Evolutionary conservation across 192 early-diverging fungal genomes (phyloP).

Genomic region (Umbelopsis vinacea): DNA sequence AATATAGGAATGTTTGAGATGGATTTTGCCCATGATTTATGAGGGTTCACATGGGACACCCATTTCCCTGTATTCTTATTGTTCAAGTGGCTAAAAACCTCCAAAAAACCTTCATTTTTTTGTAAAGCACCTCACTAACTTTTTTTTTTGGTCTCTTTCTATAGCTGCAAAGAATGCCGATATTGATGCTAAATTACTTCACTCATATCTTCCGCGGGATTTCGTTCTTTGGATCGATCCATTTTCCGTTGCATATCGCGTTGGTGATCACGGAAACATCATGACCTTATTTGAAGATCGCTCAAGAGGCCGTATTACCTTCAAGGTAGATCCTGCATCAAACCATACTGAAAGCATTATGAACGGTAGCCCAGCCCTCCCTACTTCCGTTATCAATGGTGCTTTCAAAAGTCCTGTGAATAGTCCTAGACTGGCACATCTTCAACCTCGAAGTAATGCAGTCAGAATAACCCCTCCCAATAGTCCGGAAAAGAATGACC

Average conservation of each 20-base stretch:
- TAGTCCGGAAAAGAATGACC: constrained; percentile 31
- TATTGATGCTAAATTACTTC: constrained; percentile 52
- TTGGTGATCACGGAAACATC: constrained; percentile 73
- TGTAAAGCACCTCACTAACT: not conserved
- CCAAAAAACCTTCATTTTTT: too few relatives aligned
- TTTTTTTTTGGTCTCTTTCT: constrained; percentile 1
- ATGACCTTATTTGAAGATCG: constrained; percentile 68
- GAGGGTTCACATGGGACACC: too few relatives aligned
- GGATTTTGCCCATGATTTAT: not conserved
- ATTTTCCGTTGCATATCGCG: constrained; percentile 69
- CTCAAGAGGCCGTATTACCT: constrained; percentile 41
- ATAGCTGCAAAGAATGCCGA: constrained; percentile 55
- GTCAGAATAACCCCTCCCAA: constrained; percentile 42
- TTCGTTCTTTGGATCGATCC: constrained; percentile 77
- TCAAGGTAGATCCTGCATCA: constrained; percentile 32
- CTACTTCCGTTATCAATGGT: not conserved
- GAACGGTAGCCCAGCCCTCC: constrained; percentile 4
- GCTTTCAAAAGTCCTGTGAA: constrained; percentile 26
- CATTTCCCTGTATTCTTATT: too few relatives aligned
- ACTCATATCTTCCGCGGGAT: constrained; percentile 65
- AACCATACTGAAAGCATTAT: not conserved
- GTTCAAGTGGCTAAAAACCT: too few relatives aligned
- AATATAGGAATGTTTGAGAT: constrained; percentile 1
- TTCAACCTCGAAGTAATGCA: constrained; percentile 39
- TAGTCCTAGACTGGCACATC: constrained; percentile 34